Evolutionary conservation across 2,329 filamentous ascomycete genomes (phyloP).

Genomic region (Raffaelea deltoideospora): DNA sequence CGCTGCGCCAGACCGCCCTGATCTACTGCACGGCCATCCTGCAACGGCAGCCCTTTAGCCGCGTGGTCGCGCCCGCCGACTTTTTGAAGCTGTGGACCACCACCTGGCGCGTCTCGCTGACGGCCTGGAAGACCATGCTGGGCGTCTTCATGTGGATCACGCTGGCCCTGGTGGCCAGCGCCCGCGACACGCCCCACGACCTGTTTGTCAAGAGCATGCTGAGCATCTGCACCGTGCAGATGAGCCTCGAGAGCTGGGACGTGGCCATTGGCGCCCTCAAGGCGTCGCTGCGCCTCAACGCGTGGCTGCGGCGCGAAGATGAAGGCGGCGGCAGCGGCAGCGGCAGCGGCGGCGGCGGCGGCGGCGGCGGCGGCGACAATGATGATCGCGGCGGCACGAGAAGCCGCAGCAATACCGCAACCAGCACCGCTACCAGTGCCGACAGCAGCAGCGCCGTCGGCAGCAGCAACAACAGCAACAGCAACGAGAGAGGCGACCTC

Average conservation of each 20-base stretch:
- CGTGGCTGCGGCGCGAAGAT: conserved; percentile 20
- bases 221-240: conserved; percentile 26
- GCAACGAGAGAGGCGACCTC: too few species aligned
- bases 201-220: conserved; percentile 31
- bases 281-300: conserved; percentile 23
- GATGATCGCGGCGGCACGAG: background rate
- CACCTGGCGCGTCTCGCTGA: conserved; percentile 29
- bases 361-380: background rate
- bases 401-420: too few species aligned
- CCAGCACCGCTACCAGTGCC: too few species aligned
- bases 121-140: conserved; percentile 28
- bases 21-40: conserved; percentile 32
- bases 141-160: conserved; percentile 35
- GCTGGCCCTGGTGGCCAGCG: conserved; percentile 21
- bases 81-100: conserved; percentile 29
- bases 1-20: conserved; percentile 28
- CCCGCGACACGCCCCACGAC: conserved; percentile 22
- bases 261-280: conserved; percentile 22
- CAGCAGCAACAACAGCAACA: too few species aligned
- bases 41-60: conserved; percentile 24
- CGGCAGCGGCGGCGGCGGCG: too few species aligned
- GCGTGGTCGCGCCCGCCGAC: conserved; percentile 22
- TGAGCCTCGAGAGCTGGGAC: conserved; percentile 34
- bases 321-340: background rate
- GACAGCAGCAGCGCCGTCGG: too few species aligned